Base-by-base conservation (phyloP, 2,329 filamentous ascomycete genomes). In the Claviceps sp. region DNA sequence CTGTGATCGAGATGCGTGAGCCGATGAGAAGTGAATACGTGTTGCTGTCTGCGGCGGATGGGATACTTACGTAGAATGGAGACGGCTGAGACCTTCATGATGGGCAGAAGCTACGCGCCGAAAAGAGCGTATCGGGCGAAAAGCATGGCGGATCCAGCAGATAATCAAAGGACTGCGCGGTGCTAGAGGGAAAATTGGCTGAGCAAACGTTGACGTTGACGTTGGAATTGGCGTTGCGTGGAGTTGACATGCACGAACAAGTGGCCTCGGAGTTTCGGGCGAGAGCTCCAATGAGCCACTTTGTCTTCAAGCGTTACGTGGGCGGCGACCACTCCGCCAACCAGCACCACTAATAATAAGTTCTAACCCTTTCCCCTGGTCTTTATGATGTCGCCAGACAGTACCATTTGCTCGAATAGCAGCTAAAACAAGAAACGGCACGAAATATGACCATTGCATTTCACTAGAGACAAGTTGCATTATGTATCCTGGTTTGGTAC, bases 51-150 rank as follows among this genome's bases (percentile, higher is more conserved):
- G 45, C 8, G 26, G 38, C 47, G 56, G 43, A 39, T 10, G 49
- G 47, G 47, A 17, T 13, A 62, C 70, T 65, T 67, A 75, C 73
- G 65, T 61, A 71, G 63, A 55, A 72, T 56, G 64, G 68, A 72
- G 48, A 70, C 52, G 52, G 68, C 59, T 59, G 63, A 63, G 58
- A 64, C 61, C 62, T 65, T 69, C 71, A 73, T 73, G 51, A 47
- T 68, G 58, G 64, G 63, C 63, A 65, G 57, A 55, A 60, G 56
- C 60, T 68, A 68, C 64, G 57, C 64, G 62, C 62, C 62, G 58
- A 57, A 58, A 42, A 45, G 54, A 17, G 48, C 46, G 54, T 52
- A 52, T 53, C 50, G 56, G 54, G 56, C 56, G 48, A 55, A 56
- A 56, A 55, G 64, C 65, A 67, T 67, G 61, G 59, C 62, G 55